Base-by-base conservation (phyloP, 139 green algal genomes). In the Raphidocelis subcapitata region DNA sequence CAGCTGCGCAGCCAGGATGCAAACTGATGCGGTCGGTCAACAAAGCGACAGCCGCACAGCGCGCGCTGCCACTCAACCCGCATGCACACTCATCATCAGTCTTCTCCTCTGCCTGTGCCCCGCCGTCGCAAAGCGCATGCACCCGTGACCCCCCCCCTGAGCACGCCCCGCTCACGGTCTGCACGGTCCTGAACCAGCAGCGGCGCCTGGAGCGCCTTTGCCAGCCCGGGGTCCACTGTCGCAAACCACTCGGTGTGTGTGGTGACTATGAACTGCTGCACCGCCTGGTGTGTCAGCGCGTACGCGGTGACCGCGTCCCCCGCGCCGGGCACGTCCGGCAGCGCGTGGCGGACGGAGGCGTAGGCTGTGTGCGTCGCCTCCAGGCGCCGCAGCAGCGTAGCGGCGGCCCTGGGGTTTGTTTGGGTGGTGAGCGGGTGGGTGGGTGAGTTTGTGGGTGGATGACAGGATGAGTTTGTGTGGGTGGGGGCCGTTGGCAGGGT, bases 201-300 rank as follows among this genome's bases (percentile, higher is more conserved):
- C 56, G 72, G 89, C 57, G 77, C 69, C 56, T 90, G 77, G 57
- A 95, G 87, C 81, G 86, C 82, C 51, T 83, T 81, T 5, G 61
- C 65, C 35, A 94, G 84, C 55, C 54, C 75, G 21, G 63, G n/a
- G 28, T 92, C 81, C 2, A 94, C 82, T 54, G 59, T 88, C 33
- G 73, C 52, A 78, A 87, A 93, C 93, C 93, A 97, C 67, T 94
- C 84, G 26, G 79, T 81, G 81, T 97, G 91, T 23, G 85, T 84
- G 64, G 89, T 87, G 60, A 86, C 75, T 35, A 96, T 89, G 77
- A 86, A 94, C 80, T 93, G 86, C 80, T 95, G 82, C 72, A 97
- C 85, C 14, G 86, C 80, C 20, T 80, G 72, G 44, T 90, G 84
- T 24, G 91, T 79, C 23, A 92, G 82, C 62, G 87, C 75, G 65